These are phyloP conservation scores for Leccinum incarnatum DNA, from an alignment of 768 basidiomycete genomes.

Conservation along the genomic window DNA sequence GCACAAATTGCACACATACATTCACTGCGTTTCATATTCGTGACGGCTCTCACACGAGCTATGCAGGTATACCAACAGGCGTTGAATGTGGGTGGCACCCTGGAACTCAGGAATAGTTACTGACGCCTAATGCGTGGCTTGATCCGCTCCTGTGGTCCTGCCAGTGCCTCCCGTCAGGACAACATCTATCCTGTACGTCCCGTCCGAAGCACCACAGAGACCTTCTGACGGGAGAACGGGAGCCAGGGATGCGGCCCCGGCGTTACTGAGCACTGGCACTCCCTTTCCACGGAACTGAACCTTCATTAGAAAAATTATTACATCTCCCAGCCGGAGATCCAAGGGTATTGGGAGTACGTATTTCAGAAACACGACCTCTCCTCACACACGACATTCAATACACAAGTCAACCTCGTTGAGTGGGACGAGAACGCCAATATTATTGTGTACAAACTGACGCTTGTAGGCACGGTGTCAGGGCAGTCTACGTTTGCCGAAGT, in stretches of 20 bases:
- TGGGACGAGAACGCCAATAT: slow-evolving; percentile 44
- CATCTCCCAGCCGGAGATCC: slow-evolving; percentile 8
- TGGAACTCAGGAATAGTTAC: neutral
- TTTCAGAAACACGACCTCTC: slow-evolving; percentile 40
- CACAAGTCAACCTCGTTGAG: slow-evolving; percentile 35
- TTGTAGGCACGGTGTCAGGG: slow-evolving; percentile 35
- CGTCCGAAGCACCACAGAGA: neutral
- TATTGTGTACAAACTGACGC: slow-evolving; percentile 37
- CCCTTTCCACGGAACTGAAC: slow-evolving; percentile 2
- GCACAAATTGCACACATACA: neutral
- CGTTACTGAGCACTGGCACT: neutral
- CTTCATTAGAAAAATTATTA: neutral
- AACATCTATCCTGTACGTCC: slow-evolving; percentile 7
- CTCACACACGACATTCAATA: slow-evolving; percentile 37
- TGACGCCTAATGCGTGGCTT: neutral
- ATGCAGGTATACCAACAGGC: slow-evolving; percentile 2
- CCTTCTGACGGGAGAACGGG: neutral
- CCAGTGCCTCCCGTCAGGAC: neutral
- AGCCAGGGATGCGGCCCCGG: slow-evolving; percentile 1
- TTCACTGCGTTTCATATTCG: neutral
- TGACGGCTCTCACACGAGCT: slow-evolving; percentile 20
- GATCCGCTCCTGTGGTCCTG: neutral
- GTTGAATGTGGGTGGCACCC: neutral
- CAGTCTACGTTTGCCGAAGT: slow-evolving; percentile 19
- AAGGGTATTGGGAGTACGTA: slow-evolving; percentile 39